Conservation (phyloP, 208 protist genomes). For the Trypanosomatidae sp. region DNA sequence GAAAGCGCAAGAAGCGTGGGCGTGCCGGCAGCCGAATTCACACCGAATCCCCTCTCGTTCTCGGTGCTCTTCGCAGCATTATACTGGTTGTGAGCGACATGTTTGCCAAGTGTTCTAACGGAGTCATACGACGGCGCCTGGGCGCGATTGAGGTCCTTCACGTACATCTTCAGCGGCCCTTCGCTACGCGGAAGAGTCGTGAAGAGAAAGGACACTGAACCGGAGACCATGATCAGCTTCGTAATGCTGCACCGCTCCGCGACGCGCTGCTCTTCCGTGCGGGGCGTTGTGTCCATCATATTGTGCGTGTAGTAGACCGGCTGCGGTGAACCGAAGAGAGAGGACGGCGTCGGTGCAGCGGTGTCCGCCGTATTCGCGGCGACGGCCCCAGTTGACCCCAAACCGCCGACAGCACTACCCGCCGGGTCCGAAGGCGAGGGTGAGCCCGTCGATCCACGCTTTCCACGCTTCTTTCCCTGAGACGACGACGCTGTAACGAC, state of each 20-base stretch:
- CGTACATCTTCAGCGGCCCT: constrained; percentile 43
- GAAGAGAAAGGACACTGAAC: constrained; percentile 75
- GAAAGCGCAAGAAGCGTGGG: constrained; percentile 8
- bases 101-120: neutral
- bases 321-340: constrained; percentile 11
- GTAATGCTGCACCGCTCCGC: constrained; percentile 76
- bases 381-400: neutral
- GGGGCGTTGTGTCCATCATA: constrained; percentile 17
- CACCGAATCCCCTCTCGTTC: neutral
- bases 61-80: neutral
- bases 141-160: constrained; percentile 61
- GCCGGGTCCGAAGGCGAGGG: neutral
- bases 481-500: neutral
- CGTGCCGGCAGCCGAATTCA: neutral
- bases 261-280: constrained; percentile 49
- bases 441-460: neutral
- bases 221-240: constrained; percentile 83
- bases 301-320: constrained; percentile 39
- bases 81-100: neutral
- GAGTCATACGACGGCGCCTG: constrained; percentile 4
- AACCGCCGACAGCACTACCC: neutral
- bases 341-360: constrained; percentile 1
- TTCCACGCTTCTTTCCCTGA: constrained; percentile 2
- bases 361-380: neutral
- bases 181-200: constrained; percentile 44